A percentile compares a stretch with the other conserved stretches of the same genome.
phyloP scores from a whole-genome alignment of 257 asterid genomes.

The Penstemon newberryi region DNA sequence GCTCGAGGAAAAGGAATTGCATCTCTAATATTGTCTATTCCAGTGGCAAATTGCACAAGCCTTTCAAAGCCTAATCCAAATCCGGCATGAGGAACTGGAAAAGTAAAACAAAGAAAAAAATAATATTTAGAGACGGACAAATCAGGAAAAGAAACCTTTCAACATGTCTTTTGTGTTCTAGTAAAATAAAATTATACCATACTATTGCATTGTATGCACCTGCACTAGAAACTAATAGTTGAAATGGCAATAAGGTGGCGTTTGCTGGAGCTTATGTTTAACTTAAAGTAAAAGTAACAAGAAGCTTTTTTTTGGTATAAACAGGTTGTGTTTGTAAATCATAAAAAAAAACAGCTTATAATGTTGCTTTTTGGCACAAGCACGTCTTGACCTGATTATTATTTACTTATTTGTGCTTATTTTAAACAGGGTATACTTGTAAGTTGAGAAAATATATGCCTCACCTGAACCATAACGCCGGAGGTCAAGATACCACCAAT shows the following conservation, averaged over 20 bases:
- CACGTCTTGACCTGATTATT: no score
- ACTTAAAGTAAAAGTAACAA: no score
- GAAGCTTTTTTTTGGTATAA: no score
- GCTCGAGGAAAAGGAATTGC: constrained; percentile 93
- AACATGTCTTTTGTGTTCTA: not conserved
- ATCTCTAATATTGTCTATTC: constrained; percentile 87
- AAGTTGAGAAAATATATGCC: constrained; percentile 1
- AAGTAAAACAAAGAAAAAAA: not conserved
- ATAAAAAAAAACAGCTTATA: no score
- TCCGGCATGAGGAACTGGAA: constrained; percentile 95
- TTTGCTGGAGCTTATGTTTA: no score
- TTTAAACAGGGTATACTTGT: no score
- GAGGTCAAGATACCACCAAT: constrained; percentile 99
- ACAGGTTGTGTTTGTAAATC: no score
- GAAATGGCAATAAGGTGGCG: constrained; percentile 1
- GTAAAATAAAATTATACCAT: no score
- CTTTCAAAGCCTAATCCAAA: constrained; percentile 97
- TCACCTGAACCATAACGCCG: constrained; percentile 96
- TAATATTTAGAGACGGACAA: not conserved
- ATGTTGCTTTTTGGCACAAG: no score
- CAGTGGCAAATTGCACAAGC: constrained; percentile 94
- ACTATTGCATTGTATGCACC: not conserved
- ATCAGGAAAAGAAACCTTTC: not conserved
- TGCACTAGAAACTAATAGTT: not conserved
- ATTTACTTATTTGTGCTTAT: no score